A percentile compares a stretch with the other conserved stretches of the same genome.
Conservation (phyloP, 257 asterid genomes). For the Nicotiana attenuata region DNA sequence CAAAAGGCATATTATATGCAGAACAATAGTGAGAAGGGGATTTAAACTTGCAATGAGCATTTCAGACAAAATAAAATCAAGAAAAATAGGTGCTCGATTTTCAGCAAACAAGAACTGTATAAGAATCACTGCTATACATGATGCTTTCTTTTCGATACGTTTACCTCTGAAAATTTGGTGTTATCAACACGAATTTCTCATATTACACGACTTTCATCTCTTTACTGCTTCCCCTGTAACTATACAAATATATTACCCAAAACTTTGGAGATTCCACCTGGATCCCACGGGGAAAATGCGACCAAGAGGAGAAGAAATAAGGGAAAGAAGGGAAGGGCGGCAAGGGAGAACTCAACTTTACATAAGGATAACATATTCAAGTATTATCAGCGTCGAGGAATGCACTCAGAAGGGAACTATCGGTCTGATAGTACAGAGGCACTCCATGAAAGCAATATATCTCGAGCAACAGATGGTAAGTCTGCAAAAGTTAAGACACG, state of each 20-base stretch:
- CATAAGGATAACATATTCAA: background rate
- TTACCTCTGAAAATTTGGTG: conserved; percentile 3
- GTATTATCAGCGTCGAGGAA: background rate
- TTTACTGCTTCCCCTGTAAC: background rate
- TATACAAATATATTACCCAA: conserved; percentile 5
- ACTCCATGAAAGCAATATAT: conserved; percentile 88
- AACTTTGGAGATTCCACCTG: background rate
- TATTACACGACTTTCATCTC: background rate
- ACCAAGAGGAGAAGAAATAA: background rate
- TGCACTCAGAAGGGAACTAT: conserved; percentile 23
- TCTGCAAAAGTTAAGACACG: conserved; percentile 34
- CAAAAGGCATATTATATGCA: background rate
- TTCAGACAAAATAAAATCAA: background rate
- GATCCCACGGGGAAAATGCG: background rate
- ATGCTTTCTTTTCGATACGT: background rate
- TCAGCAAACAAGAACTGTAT: conserved; percentile 1
- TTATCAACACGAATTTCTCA: background rate
- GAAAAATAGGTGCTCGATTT: background rate
- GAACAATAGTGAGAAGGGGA: background rate
- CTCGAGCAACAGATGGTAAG: conserved; percentile 92
- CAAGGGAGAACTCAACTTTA: conserved; percentile 4
- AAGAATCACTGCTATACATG: background rate
- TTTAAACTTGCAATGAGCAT: background rate
- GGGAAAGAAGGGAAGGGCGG: background rate
- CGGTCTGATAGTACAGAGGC: conserved; percentile 63